These are phyloP conservation scores for Neurospora sp. DNA, from an alignment of 495 filamentous ascomycete genomes.

Conservation along the genomic window DNA sequence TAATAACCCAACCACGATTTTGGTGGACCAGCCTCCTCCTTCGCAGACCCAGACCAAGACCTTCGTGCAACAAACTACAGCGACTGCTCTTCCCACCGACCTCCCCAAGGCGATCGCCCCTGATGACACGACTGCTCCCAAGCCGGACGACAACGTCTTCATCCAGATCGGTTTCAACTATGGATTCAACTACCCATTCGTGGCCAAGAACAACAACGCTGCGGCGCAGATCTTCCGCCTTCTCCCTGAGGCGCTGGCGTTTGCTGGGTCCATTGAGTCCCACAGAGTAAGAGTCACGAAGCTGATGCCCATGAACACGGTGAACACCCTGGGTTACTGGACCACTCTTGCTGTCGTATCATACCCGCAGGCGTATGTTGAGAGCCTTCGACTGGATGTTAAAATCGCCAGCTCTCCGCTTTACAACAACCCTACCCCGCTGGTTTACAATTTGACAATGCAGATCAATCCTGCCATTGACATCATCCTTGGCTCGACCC, in stretches of 20 bases:
- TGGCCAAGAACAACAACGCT: slow-evolving; percentile 56
- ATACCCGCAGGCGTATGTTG: slow-evolving; percentile 57
- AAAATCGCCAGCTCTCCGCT: slow-evolving; percentile 56
- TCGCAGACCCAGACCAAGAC: slow-evolving; percentile 19
- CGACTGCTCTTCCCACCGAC: slow-evolving; percentile 46
- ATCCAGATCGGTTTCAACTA: slow-evolving; percentile 81
- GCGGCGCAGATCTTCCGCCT: slow-evolving; percentile 81
- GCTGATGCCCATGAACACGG: slow-evolving; percentile 72
- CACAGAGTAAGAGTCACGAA: slow-evolving; percentile 55
- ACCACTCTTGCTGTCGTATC: slow-evolving; percentile 71
- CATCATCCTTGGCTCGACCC: slow-evolving; percentile 49
- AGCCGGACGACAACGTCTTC: slow-evolving; percentile 51
- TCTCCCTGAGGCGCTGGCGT: slow-evolving; percentile 64
- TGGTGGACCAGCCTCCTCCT: slow-evolving; percentile 24
- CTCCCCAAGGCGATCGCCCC: slow-evolving; percentile 73
- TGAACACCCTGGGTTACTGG: slow-evolving; percentile 58
- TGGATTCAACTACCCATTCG: slow-evolving; percentile 72
- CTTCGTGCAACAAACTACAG: slow-evolving; percentile 15
- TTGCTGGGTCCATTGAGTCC: slow-evolving; percentile 45
- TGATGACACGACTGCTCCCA: slow-evolving; percentile 10
- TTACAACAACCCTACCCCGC: slow-evolving; percentile 55
- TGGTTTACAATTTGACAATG: slow-evolving; percentile 57
- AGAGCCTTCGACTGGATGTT: slow-evolving; percentile 52
- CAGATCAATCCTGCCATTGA: slow-evolving; percentile 82
- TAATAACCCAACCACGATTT: slow-evolving; percentile 28